Base-by-base conservation (phyloP, 1,139 yeast genomes). In the Saccharomyces hybrid region DNA sequence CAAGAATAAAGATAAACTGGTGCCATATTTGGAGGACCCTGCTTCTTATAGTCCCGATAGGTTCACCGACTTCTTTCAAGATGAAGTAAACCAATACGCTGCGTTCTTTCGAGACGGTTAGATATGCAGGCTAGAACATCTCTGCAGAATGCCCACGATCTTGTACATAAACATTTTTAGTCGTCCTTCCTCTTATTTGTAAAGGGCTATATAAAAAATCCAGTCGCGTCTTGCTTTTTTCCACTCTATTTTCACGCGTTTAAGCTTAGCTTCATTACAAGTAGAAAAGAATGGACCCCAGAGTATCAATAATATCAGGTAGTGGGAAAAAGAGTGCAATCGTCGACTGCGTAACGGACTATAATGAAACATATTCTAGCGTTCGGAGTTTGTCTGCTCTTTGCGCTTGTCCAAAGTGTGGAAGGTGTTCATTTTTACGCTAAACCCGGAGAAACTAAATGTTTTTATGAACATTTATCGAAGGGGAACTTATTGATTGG, bases 391-490 rank as follows among this genome's bases (percentile, higher is more conserved):
- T 38, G n/a, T 16, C 23, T 38, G 13, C 2, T 38, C 2, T 16
- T 16, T 38, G 44, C 32, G 11, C 42, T 50, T 30, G 26, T 16
- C 14, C 44, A 47, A 31, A 5, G 26, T 1, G 50, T 20, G 50
- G 47, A 50, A 11, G 59, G 66, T 0, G 52, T 71, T 20, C 74
- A 73, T 57, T 63, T 69, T 52, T 72, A 72, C 56, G 51, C 70
- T 28, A 50, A 55, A 2, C 62, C 71, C 0, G 72, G 69, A 11
- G 68, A 69, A 47, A 54, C 50, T 73, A 54, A 59, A 56, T 82
- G 88, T 66, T 83, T 83, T 63, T 79, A 73, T 57, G 82, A 80
- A 59, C 83, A 81, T 50, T 67, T 83, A 41, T 73, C 77, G 5
- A 71, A 73, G 57, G 81, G 78, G 48, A 75, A 80, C 23, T 65